phyloP scores from a whole-genome alignment of 2,329 filamentous ascomycete genomes.

The Cladobotryum protrusum region DNA sequence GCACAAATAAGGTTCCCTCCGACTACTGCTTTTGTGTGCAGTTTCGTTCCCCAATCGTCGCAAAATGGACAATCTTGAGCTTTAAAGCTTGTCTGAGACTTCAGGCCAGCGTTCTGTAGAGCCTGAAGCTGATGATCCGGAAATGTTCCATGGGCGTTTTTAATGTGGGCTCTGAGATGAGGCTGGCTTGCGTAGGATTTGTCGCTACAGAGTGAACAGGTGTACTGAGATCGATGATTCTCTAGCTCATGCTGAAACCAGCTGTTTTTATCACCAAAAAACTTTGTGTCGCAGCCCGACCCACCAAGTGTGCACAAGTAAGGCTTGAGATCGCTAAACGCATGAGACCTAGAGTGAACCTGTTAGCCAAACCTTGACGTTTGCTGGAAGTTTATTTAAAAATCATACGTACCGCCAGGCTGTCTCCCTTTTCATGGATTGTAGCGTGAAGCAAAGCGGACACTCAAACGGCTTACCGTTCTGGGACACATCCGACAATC shows the following conservation, averaged over 20 bases:
- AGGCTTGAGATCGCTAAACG: conserved; percentile 8
- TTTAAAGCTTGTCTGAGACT: not conserved
- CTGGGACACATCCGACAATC: not conserved
- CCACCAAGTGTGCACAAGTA: conserved; percentile 8
- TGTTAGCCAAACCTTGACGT: not conserved
- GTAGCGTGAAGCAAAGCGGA: conserved; percentile 14
- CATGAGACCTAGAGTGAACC: not conserved
- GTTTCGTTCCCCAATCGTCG: not conserved
- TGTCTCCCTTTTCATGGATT: conserved; percentile 8
- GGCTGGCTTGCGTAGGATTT: not conserved
- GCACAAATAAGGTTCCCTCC: not conserved
- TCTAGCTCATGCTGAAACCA: not conserved
- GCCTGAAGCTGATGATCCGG: not conserved
- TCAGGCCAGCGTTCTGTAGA: not conserved
- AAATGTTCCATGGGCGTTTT: not conserved
- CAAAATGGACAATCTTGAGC: not conserved
- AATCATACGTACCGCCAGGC: conserved; percentile 8
- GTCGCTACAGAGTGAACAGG: not conserved
- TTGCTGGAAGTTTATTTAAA: not conserved
- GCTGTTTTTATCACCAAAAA: not conserved
- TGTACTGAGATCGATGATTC: not conserved
- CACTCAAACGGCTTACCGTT: conserved; percentile 9
- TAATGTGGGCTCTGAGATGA: not conserved
- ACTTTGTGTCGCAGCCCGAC: not conserved
- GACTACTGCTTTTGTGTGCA: not conserved